Evolutionary conservation across 306 rosid species (phyloP), one percentile per base, ranked within the genome.

Genomic region (Mimosa bimucronata): DNA sequence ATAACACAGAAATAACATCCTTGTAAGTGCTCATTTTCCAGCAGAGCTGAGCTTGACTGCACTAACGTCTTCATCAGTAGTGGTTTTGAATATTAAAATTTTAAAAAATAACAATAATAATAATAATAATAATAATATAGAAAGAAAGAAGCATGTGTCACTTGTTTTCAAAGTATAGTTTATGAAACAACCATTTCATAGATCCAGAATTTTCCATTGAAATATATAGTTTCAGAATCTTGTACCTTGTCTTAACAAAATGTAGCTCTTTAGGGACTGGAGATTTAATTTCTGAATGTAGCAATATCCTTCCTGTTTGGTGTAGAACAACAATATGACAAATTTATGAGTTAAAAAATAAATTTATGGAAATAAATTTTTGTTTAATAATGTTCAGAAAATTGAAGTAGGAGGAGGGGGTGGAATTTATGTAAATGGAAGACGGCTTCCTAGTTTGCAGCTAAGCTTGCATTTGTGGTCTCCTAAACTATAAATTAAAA

Each of bases 21-120:
- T 60, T 11, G 66, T 31, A 11, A 61, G 38, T 26, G 66, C 38
- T 26, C 19, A 61, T 61, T 61, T 26, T 6, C 66, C 19, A 12
- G 19, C 38, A 26, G 66, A 26, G 31, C 16, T 60, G 34, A 60
- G 66, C 66, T 61, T 61, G 66, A 61, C 66, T 13, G n/a, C 38
- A 61, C 66, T 60, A 44, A 18, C 42, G 66, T 73, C 40, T 26
- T 80, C 48, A 38, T 65, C 68, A 65, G 30, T 11, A 37, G 15
- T 25, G 34, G 18, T 12, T 60, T 12, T 26, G 34, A 13, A 60
- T 23, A 23, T 57, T 3, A 57, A 2, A 57, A 57, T 23, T 21
- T 7, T n/a, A n/a, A 55, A 34, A 34, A 2, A 34, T 34, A 34
- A 34, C 5, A 34, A 34, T 34, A 34, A 34, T 34, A 34, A 34